Percentiles rank a stretch among this genome's conserved stretches.
phyloP scores from a whole-genome alignment of 1,139 yeast genomes.

The Entelexis paramagnoliae region DNA sequence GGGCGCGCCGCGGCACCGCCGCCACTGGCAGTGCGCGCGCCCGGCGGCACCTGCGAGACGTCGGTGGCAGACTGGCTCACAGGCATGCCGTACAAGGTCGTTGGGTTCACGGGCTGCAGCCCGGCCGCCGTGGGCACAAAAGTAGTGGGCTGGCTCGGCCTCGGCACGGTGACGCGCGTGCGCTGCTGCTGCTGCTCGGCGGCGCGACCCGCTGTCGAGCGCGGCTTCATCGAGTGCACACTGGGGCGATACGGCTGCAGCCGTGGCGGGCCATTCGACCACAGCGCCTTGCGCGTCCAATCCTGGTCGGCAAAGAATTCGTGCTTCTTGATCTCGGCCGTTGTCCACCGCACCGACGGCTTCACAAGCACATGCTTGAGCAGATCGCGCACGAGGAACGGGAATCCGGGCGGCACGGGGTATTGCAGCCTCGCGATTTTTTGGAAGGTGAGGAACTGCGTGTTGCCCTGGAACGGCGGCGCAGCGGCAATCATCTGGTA shows the following conservation, averaged over 20 bases:
- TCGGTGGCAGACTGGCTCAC: background rate
- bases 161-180: background rate
- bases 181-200: background rate
- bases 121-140: slow-evolving; percentile 24
- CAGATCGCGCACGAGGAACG: slow-evolving; percentile 58
- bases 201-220: slow-evolving; percentile 7
- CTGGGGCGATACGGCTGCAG: slow-evolving; percentile 58
- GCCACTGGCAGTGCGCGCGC: slow-evolving; percentile 8
- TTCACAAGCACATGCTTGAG: slow-evolving; percentile 59
- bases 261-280: slow-evolving; percentile 67
- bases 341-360: slow-evolving; percentile 55
- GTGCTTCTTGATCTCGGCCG: slow-evolving; percentile 59
- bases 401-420: slow-evolving; percentile 69
- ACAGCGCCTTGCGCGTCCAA: slow-evolving; percentile 54
- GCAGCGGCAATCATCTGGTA: slow-evolving; percentile 89
- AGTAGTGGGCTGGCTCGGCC: slow-evolving; percentile 5
- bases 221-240: slow-evolving; percentile 24
- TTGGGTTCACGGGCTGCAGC: slow-evolving; percentile 21
- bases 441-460: slow-evolving; percentile 89
- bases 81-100: slow-evolving; percentile 23
- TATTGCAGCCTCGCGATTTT: slow-evolving; percentile 78
- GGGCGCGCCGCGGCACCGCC: slow-evolving; percentile 15
- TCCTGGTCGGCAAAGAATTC: slow-evolving; percentile 58
- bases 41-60: background rate
- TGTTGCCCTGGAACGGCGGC: slow-evolving; percentile 95